Percentiles rank a stretch among this genome's conserved stretches.
Evolutionary conservation across 2,329 filamentous ascomycete genomes (phyloP).

Genomic region (Albifimbria verrucaria): DNA sequence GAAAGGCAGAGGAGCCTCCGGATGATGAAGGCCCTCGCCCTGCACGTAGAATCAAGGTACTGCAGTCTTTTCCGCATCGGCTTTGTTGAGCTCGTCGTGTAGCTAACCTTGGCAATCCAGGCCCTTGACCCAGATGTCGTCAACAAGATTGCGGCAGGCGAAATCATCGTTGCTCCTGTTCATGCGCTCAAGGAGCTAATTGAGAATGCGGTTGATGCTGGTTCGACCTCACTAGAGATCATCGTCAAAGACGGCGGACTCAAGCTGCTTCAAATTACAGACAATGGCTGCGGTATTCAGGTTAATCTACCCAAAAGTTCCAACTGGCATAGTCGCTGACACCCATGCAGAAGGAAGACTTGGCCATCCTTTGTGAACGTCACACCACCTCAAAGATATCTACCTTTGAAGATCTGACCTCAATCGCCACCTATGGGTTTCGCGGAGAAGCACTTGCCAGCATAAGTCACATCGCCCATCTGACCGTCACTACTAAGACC

Average conservation of each 20-base stretch:
- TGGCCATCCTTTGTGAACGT: constrained; percentile 88
- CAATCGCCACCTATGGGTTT: constrained; percentile 96
- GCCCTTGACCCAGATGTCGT: constrained; percentile 89
- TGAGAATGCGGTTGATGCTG: constrained; percentile 97
- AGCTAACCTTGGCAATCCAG: constrained; percentile 36
- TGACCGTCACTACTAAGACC: constrained; percentile 92
- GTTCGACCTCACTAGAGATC: constrained; percentile 85
- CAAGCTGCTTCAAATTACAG: constrained; percentile 93
- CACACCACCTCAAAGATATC: constrained; percentile 97
- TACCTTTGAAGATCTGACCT: constrained; percentile 84
- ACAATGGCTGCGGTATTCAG: constrained; percentile 94
- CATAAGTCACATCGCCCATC: constrained; percentile 96
- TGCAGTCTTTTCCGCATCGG: background rate
- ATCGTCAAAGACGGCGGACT: constrained; percentile 92
- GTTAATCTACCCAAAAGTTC: constrained; percentile 44
- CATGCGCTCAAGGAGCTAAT: constrained; percentile 95
- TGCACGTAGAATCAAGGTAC: constrained; percentile 46
- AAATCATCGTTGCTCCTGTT: constrained; percentile 96
- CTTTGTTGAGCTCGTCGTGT: background rate
- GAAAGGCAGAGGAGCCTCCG: constrained; percentile 39
- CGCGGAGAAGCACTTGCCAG: constrained; percentile 93
- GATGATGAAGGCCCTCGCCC: constrained; percentile 33
- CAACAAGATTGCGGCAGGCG: constrained; percentile 97
- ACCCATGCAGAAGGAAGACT: constrained; percentile 78
- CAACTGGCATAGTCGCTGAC: background rate